Evolutionary conservation across 148 eudicot species (phyloP).

Genomic region (Fagopyrum homotropicum): DNA sequence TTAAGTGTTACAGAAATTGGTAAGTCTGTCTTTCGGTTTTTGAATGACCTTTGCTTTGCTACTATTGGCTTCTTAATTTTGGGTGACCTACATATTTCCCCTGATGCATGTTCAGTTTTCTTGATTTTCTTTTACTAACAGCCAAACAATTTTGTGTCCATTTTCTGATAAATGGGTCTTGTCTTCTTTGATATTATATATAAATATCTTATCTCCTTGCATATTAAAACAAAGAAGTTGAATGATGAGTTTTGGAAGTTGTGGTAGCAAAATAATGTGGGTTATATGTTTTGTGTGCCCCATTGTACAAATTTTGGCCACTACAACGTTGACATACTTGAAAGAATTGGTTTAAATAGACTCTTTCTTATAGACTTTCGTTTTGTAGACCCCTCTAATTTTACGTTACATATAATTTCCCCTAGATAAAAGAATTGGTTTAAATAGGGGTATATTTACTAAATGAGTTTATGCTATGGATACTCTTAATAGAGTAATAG

Average conservation of each 20-base stretch:
- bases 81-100: background rate
- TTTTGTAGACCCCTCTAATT: no score
- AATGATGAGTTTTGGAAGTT: conserved; percentile 5
- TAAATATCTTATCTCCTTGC: conserved; percentile 1
- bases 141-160: conserved; percentile 5
- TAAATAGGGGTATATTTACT: no score
- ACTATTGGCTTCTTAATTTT: conserved; percentile 10
- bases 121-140: background rate
- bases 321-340: background rate
- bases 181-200: background rate
- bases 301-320: background rate
- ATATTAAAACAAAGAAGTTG: conserved; percentile 9
- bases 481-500: no score
- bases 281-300: background rate
- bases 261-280: background rate
- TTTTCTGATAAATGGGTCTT: background rate
- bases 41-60: background rate
- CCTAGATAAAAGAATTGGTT: no score
- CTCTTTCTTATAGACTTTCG: no score
- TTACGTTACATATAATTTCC: no score
- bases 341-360: no score
- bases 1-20: conserved; percentile 82
- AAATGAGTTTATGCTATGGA: no score
- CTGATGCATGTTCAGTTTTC: background rate
- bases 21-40: conserved; percentile 21